phyloP scores from a whole-genome alignment of 1,284 basidiomycete genomes.

The Ceraceosorus guamensis region DNA sequence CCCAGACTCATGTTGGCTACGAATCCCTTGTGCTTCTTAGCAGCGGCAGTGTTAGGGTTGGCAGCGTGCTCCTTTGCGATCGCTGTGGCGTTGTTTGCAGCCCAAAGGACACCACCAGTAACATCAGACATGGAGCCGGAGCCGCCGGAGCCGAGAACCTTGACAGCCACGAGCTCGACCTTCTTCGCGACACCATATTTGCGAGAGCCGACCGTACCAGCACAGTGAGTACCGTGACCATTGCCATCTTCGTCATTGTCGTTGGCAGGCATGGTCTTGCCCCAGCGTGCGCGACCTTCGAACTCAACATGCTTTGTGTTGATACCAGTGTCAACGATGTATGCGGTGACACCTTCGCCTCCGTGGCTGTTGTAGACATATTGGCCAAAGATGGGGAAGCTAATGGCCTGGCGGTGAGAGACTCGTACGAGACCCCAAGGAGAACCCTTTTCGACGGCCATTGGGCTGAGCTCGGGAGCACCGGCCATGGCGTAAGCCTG shows the following conservation, averaged over 20 bases:
- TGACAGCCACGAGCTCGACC: slow-evolving; percentile 87
- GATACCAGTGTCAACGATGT: slow-evolving; percentile 70
- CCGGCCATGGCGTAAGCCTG: slow-evolving; percentile 49
- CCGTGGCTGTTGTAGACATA: slow-evolving; percentile 70
- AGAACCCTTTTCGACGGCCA: slow-evolving; percentile 61
- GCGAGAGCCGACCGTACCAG: slow-evolving; percentile 57
- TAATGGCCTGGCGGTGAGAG: slow-evolving; percentile 73
- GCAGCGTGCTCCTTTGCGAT: slow-evolving; percentile 59
- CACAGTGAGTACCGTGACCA: slow-evolving; percentile 67
- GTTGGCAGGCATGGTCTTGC: slow-evolving; percentile 53
- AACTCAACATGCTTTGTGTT: slow-evolving; percentile 80
- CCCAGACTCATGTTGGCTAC: slow-evolving; percentile 98
- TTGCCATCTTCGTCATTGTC: slow-evolving; percentile 68
- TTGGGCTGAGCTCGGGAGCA: slow-evolving; percentile 24
- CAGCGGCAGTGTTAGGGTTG: slow-evolving; percentile 60
- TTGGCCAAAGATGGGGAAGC: slow-evolving; percentile 75
- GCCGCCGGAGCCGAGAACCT: slow-evolving; percentile 86
- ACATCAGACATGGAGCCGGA: slow-evolving; percentile 95
- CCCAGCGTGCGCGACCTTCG: slow-evolving; percentile 65
- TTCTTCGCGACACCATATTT: slow-evolving; percentile 91
- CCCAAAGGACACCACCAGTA: slow-evolving; percentile 63
- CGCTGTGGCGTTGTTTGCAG: slow-evolving; percentile 61
- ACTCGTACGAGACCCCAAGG: slow-evolving; percentile 97
- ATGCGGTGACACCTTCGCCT: slow-evolving; percentile 85
- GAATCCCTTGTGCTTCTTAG: slow-evolving; percentile 73